Evolutionary conservation across 2,329 filamentous ascomycete species (phyloP), one percentile per base, ranked within the genome.

Genomic region (Xylariaceae sp.): DNA sequence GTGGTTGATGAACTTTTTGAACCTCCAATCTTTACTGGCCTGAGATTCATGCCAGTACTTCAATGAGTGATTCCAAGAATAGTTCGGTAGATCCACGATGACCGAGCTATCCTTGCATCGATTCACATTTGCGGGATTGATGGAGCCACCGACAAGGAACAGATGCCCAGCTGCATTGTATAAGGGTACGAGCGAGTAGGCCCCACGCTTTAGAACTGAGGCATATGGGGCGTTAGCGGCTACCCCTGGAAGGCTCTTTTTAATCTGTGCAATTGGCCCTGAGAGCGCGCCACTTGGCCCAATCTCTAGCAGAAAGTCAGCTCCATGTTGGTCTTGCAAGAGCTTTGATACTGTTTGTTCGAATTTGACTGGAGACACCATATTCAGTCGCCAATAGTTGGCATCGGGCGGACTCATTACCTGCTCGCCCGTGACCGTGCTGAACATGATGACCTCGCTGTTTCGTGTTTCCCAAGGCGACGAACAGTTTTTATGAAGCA

Each of bases 331-430:
- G 51, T 51, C 2, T 53, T 28, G 1, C 7, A 56, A 16, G 19
- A 70, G 17, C 1, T 33, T 49, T 19, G 23, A 37, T 4, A 60
- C 12, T 0, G 69, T 69, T 17, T 66, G 39, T n/a, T 17, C 4
- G 29, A 73, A 73, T 0, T 49, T 58, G 2, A 73, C 71, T 0
- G 68, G 64, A 1, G 65, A 69, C 1, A 67, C 55, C 66, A 73
- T 69, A 50, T 72, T 73, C 0, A n/a, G 45, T 40, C 56, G 61
- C 71, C 70, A 73, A 43, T 72, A 73, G 3, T 33, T 2, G 1
- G 53, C 43, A 41, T 61, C 58, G 6, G 52, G 23, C 11, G 29
- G 6, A 1, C n/a, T 19, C 5, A 8, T 47, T 11, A 23, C 17
- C 11, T 31, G n/a, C 5, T 16, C 6, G 2, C 36, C 59, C 2